Base-by-base conservation (phyloP, 1,139 yeast species). In the Kurtzmaniella natalensis region DNA sequence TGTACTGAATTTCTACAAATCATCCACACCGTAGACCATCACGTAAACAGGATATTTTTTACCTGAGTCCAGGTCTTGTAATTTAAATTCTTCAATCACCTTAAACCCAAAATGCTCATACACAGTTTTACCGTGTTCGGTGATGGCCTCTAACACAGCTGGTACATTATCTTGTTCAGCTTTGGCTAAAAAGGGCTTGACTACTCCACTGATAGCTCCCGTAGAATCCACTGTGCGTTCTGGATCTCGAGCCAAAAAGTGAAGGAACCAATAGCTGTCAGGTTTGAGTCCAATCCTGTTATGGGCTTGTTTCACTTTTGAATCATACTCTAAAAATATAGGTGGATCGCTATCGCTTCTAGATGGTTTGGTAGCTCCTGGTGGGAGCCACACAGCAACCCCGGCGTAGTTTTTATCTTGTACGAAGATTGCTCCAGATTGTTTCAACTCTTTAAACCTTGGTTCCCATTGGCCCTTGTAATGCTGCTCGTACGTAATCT, bases 361-460 rank as follows among this genome's bases (percentile, higher is more conserved):
- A 18, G 26, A 4, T 23, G 37, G 18, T 18, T 29, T 13, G 18
- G 15, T 21, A 21, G 15, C 14, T 3, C 38, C 38, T n/a, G 44
- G 44, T 19, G 36, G 35, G 18, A 38, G 34, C 45, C 45, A 41
- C 5, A 37, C 27, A 6, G 38, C 43, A 3, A 40, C 38, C 5
- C 39, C 42, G 10, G 36, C 35, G 30, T 32, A 41, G n/a, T 40
- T 35, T 18, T 38, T 24, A 2, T 36, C 28, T 15, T 41, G 37
- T 9, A 32, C 27, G 1, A 39, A 24, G n/a, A 24, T 22, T 2
- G 41, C 44, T 5, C 38, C 38, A 5, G 24, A 19, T 3, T 37
- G 26, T 7, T 23, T 8, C 17, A 40, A 32, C 7, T 34, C 25
- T 4, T 16, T 8, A 2, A 39, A 9, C 26, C 41, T 33, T 9